Evolutionary conservation across 768 basidiomycete species (phyloP), one percentile per base, ranked within the genome.

Genomic region (Hortiboletus campestris): DNA sequence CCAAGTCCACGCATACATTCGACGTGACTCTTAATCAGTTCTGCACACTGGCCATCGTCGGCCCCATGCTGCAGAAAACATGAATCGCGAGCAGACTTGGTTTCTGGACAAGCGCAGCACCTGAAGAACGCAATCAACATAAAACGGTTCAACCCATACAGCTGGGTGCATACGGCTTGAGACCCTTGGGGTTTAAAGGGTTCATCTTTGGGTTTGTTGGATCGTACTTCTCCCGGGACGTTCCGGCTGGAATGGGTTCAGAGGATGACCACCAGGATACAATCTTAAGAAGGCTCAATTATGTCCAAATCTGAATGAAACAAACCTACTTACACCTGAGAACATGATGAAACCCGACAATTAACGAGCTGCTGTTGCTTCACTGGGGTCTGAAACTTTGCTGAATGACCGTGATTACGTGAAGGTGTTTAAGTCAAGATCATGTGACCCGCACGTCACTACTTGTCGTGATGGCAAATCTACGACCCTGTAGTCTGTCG

Each of bases 51-150:
- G 56, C 86, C 87, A 53, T 83, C 79, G 7, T 89, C 88, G 55
- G 83, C 82, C 22, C 79, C 72, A 4, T 79, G 67, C 53, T 83
- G 82, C 57, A 98, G 77, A 78, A 97, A 98, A 74, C 97, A 99
- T 61, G 94, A 87, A 71, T 99, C 97, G 11, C 97, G 82, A 17
- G 80, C 81, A 2, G 87, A 82, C 72, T 98, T 98, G 2, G 94
- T 96, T 63, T 93, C 81, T 2, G 94, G 94, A 68, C 96, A 98
- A 41, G 95, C 96, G 67, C 96, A 98, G 64, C 96, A 98, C 64
- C 96, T 98, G 58, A 48, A 12, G 41, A 51, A 53, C 14, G 29
- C 7, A 4, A 20, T 65, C 29, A 59, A 19, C 28, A 16, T 3
- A 14, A 16, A 49, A n/a, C 10, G 12, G 25, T 1, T 1, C 6